phyloP scores from a whole-genome alignment of 139 green algal species.

The Chlorella vulgaris region DNA sequence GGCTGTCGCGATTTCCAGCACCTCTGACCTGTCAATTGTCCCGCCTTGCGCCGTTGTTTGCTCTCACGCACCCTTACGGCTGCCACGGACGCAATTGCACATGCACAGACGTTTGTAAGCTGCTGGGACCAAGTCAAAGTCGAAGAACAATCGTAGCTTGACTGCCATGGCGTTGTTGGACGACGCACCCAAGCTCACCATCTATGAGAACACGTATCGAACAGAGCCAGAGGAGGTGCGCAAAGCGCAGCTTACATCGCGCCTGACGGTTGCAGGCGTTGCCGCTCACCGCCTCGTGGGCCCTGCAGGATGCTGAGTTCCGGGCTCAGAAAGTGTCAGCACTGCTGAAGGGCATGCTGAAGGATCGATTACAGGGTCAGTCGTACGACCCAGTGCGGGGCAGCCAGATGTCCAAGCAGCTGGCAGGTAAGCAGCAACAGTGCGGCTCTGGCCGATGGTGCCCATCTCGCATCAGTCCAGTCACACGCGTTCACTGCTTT shows the following conservation, averaged over 20 bases:
- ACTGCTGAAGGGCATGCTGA: slow-evolving; percentile 63
- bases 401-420: slow-evolving; percentile 69
- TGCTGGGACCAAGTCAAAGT: too few relatives aligned
- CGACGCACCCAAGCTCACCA: slow-evolving; percentile 54
- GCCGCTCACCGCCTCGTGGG: too few relatives aligned
- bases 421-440: slow-evolving; percentile 36
- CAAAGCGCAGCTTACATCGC: too few relatives aligned
- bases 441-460: too few relatives aligned
- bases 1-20: too few relatives aligned
- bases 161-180: neutral
- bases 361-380: slow-evolving; percentile 73
- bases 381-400: slow-evolving; percentile 87
- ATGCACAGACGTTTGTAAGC: too few relatives aligned
- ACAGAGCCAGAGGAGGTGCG: slow-evolving; percentile 43
- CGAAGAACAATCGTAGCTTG: too few relatives aligned
- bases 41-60: too few relatives aligned
- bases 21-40: too few relatives aligned
- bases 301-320: slow-evolving; percentile 8
- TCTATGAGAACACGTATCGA: slow-evolving; percentile 88
- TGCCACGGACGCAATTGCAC: too few relatives aligned
- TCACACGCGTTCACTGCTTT: neutral
- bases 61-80: too few relatives aligned
- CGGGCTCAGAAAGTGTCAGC: neutral
- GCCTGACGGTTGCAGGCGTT: neutral
- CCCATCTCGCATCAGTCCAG: too few relatives aligned